Evolutionary conservation across 192 early-diverging fungal genomes (phyloP), one percentile per base, ranked within the genome.

Genomic region (Fimicolochytrium jonesii): DNA sequence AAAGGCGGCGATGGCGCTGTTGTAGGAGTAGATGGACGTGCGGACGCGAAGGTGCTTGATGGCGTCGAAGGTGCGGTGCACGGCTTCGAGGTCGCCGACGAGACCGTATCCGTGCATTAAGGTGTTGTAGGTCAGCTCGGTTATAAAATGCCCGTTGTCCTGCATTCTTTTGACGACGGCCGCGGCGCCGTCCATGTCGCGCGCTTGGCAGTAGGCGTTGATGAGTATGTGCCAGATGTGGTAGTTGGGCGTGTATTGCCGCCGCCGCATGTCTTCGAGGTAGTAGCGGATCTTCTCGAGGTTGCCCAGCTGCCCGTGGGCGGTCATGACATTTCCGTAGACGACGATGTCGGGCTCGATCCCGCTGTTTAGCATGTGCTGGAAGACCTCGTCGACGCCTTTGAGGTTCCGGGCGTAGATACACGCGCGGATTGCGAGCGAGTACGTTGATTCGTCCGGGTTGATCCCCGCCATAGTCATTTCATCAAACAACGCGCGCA

Each of bases 51-150:
- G 13, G 13, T 45, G 25, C 29, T 9, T 45, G 22, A 39, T 36
- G 6, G 13, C 47, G 23, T 59, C 30, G 34, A 61, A 72, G 13
- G 59, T 28, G 15, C 34, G 20, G 36, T 57, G 47, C 10, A 52
- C 70, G 1, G 35, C 41, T 23, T 54, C 45, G 7, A 68, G 28
- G 37, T 72, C 59, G 13, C 65, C 65, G 18, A 25, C 31, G 9
- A 56, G 50, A 10, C 64, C 70, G 44, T 63, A 61, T 22, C 70
- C 70, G 37, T 58, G 18, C 28, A 72, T 67, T 60, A 72, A 17
- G 31, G 60, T 72, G 32, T 55, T 52, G 53, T 62, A 72, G 0
- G 65, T 59, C 28, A 61, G n/a, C 10, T 36, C 37, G 20, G 46
- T 47, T 5, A 35, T 20, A 17, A 15, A 34, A 15, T 51, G 41